phyloP scores from a whole-genome alignment of 768 basidiomycete genomes.

The Tricholoma flavovirens region DNA sequence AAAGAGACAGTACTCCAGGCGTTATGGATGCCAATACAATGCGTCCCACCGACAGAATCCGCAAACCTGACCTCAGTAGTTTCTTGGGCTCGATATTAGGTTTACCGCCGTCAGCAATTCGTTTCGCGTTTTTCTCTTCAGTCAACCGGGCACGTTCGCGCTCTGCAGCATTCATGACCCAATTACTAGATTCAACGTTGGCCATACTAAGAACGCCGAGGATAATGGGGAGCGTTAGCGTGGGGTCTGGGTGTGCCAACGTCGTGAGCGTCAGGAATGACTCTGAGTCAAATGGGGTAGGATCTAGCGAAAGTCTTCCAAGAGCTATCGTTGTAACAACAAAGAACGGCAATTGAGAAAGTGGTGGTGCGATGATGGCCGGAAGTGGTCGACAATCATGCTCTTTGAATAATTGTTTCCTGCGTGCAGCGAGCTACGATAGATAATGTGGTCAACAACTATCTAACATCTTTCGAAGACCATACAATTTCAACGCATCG shows the following conservation, averaged over 20 bases:
- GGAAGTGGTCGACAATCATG: constrained; percentile 52
- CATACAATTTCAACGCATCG: constrained; percentile 45
- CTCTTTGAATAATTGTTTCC: constrained; percentile 54
- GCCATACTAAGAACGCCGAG: constrained; percentile 72
- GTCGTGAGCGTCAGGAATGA: constrained; percentile 71
- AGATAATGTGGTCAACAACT: constrained; percentile 1
- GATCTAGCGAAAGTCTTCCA: constrained; percentile 45
- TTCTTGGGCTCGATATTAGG: constrained; percentile 37
- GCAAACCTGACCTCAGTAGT: constrained; percentile 49
- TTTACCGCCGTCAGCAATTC: constrained; percentile 39
- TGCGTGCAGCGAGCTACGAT: constrained; percentile 44
- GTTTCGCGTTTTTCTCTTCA: constrained; percentile 43
- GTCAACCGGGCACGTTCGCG: constrained; percentile 43
- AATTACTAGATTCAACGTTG: constrained; percentile 72
- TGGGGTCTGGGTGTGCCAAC: constrained; percentile 65
- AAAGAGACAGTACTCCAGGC: constrained; percentile 53
- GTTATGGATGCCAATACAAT: constrained; percentile 64
- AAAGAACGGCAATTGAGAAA: constrained; percentile 71
- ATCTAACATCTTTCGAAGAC: constrained; percentile 2
- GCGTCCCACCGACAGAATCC: constrained; percentile 55
- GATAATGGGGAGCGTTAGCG: constrained; percentile 60
- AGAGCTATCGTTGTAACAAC: constrained; percentile 58
- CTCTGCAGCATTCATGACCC: constrained; percentile 61
- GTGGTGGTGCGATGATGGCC: constrained; percentile 54
- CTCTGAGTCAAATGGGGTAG: constrained; percentile 72